Percentiles rank a stretch among this genome's conserved stretches.
Conservation (phyloP, 257 asterid species). For the Leptodermis oblonga region DNA sequence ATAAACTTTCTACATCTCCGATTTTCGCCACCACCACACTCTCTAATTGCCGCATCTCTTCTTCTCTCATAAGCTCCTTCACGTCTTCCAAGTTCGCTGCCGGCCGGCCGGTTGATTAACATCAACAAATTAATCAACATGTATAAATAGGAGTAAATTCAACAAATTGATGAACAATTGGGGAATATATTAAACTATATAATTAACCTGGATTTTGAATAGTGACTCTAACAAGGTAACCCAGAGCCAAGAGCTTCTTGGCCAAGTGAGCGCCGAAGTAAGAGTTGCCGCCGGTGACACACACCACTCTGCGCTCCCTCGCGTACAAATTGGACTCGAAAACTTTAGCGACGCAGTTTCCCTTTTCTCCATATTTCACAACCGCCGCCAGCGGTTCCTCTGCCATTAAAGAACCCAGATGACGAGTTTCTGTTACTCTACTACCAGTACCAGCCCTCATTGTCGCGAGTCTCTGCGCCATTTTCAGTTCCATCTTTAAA, state of each 20-base stretch:
- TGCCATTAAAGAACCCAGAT: not conserved
- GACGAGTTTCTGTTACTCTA: too few species aligned
- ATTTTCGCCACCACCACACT: conserved; percentile 29
- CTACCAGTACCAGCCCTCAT: too few species aligned
- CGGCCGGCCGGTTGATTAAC: too few species aligned
- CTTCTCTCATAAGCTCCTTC: conserved; percentile 31
- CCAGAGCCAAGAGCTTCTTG: conserved; percentile 26
- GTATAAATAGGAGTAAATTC: too few species aligned
- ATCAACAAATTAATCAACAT: too few species aligned
- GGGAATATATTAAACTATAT: too few species aligned
- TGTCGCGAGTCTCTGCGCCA: not conserved
- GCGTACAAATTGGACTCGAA: conserved; percentile 13
- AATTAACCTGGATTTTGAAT: conserved; percentile 26
- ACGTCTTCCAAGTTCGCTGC: conserved; percentile 29
- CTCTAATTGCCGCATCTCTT: conserved; percentile 26
- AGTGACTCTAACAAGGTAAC: conserved; percentile 33
- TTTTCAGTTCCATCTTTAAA: too few species aligned
- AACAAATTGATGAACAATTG: too few species aligned
- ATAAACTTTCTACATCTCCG: conserved; percentile 25
- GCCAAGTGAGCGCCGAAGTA: conserved; percentile 30
- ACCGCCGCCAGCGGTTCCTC: not conserved
- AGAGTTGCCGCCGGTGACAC: conserved; percentile 37
- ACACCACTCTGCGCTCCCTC: conserved; percentile 23
- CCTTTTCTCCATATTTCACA: not conserved
- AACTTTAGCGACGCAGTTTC: not conserved